Evolutionary conservation across 306 rosid species (phyloP), one percentile per base, ranked within the genome.

Genomic region (Mimosa bimucronata): DNA sequence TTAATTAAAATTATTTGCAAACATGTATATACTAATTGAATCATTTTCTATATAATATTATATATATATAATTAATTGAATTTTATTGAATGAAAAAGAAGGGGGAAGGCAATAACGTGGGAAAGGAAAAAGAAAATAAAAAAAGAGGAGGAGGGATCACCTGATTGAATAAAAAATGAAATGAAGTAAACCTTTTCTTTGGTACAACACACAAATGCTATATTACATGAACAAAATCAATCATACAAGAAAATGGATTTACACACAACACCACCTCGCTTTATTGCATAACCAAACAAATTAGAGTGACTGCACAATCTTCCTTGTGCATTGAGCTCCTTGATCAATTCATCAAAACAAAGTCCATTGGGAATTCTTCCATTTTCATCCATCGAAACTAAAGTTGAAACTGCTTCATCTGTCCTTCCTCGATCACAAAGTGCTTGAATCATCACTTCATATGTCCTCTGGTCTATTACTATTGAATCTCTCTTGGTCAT

Each of bases 251-350:
- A 6, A 19, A 52, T 25, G 13, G 71, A 52, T 29, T 75, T 46
- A 68, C 78, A 79, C 16, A 67, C 40, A 73, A 83, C 66, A 76
- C 81, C 71, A 48, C 94, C 94, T 75, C 67, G 86, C 90, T 94
- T 94, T 80, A 94, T 26, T 15, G 92, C 97, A 0, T 82, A 58
- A 55, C 87, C 91, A 65, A 86, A 87, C 61, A 88, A 75, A 45
- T 13, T 53, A 50, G 87, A 77, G 78, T 89, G 97, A 31, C 76
- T 76, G 37, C 79, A 28, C 67, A 67, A 5, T 76, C 80, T 78
- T 23, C 87, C 90, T 21, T 50, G 90, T 41, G 44, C 80, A 71
- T 81, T 87, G n/a, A 85, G 85, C 80, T 86, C 87, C 6, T 74
- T 79, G 21, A 94, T 87, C 77, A 90, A 45, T 38, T 86, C 68